phyloP scores from a whole-genome alignment of 345 rosid genomes.

The Trapa incisa region DNA sequence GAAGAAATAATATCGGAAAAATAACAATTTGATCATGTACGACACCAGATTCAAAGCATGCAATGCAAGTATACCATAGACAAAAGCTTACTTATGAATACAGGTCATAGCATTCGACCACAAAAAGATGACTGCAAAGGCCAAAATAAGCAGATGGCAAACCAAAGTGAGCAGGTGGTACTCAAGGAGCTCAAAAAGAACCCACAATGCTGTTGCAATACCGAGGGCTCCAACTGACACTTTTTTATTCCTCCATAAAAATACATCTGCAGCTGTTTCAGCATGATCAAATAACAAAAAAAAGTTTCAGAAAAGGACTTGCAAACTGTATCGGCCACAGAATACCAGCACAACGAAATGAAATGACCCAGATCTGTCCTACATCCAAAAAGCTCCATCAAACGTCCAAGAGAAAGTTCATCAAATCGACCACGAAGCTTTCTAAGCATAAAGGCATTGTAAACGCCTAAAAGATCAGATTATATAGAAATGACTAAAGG shows the following conservation, averaged over 20 bases:
- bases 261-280: slow-evolving; percentile 37
- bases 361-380: not conserved
- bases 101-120: slow-evolving; percentile 79
- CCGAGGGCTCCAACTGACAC: slow-evolving; percentile 74
- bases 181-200: slow-evolving; percentile 68
- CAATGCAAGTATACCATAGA: not conserved
- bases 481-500: not conserved
- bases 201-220: slow-evolving; percentile 62
- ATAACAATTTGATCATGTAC: not conserved
- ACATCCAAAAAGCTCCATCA: not conserved
- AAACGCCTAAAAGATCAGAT: not conserved
- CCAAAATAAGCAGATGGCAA: slow-evolving; percentile 57
- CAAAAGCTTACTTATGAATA: slow-evolving; percentile 67
- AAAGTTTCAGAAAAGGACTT: not conserved
- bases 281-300: not conserved
- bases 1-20: not conserved
- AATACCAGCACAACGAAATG: not conserved
- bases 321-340: not conserved
- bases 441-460: not conserved
- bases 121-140: slow-evolving; percentile 68
- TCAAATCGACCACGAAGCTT: not conserved
- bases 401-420: not conserved
- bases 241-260: slow-evolving; percentile 97
- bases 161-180: slow-evolving; percentile 70
- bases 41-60: not conserved